These are phyloP conservation scores for Phaffomyces antillensis DNA, from an alignment of 805 yeast genomes.

Conservation along the genomic window DNA sequence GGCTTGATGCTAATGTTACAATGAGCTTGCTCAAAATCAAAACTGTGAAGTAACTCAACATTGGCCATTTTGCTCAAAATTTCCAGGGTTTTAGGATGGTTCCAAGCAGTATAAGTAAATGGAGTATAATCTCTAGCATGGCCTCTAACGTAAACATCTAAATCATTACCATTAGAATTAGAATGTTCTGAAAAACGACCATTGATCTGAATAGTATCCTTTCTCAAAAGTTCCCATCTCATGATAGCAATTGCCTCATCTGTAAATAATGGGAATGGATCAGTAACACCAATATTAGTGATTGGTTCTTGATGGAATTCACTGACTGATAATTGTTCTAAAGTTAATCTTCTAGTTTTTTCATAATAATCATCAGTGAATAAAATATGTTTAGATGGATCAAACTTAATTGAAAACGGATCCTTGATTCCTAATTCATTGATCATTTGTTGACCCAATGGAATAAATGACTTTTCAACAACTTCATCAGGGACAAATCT, in stretches of 20 bases:
- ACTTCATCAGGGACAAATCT: conserved; percentile 4
- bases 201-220: conserved; percentile 37
- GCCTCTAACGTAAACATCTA: conserved; percentile 46
- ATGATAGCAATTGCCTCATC: conserved; percentile 52
- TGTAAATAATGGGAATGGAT: conserved; percentile 55
- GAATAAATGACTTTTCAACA: conserved; percentile 3
- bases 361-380: conserved; percentile 32
- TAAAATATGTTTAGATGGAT: conserved; percentile 31
- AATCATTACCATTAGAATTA: conserved; percentile 32
- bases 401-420: conserved; percentile 24
- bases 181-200: conserved; percentile 38
- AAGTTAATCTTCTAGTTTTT: conserved; percentile 31
- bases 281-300: conserved; percentile 48
- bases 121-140: conserved; percentile 40
- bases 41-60: conserved; percentile 16
- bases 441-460: conserved; percentile 2
- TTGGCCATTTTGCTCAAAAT: conserved; percentile 50
- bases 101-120: conserved; percentile 51
- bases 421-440: conserved; percentile 19
- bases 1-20: conserved; percentile 41
- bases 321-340: conserved; percentile 42
- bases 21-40: conserved; percentile 50
- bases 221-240: conserved; percentile 46
- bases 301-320: conserved; percentile 37
- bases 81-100: conserved; percentile 48